These are phyloP conservation scores for Dimargaris cristalligena DNA, from an alignment of 192 early-diverging fungal genomes.

Conservation along the genomic window DNA sequence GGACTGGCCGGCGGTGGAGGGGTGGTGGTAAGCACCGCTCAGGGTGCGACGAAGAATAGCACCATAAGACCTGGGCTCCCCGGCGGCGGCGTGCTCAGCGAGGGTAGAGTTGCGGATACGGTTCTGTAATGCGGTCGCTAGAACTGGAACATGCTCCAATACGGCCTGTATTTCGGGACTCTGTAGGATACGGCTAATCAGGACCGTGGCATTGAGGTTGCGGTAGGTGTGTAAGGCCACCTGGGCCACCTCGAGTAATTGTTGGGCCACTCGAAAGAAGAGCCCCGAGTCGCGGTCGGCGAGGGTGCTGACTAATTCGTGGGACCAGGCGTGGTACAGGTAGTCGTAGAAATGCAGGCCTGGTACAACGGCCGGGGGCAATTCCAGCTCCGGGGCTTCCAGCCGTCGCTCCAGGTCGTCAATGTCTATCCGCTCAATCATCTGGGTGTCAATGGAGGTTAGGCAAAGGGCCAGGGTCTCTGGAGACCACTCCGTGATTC, in stretches of 20 bases:
- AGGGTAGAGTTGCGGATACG: neutral
- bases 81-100: neutral
- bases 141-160: neutral
- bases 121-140: neutral
- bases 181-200: neutral
- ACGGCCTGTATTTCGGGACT: neutral
- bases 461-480: neutral
- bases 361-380: neutral
- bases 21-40: neutral
- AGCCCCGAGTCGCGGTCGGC: neutral
- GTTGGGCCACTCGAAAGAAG: neutral
- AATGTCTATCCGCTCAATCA: neutral
- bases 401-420: neutral
- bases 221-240: constrained; percentile 2
- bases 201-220: neutral
- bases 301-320: neutral
- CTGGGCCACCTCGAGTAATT: constrained; percentile 2
- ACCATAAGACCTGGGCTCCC: neutral
- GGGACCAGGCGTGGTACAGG: constrained; percentile 2
- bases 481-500: neutral
- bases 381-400: neutral
- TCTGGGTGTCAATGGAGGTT: neutral
- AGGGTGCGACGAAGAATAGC: neutral
- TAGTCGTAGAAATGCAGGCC: constrained; percentile 2
- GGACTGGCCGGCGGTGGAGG: neutral